Evolutionary conservation across 495 filamentous ascomycete genomes (phyloP), one percentile per base, ranked within the genome.

Genomic region (Tuber indicum): DNA sequence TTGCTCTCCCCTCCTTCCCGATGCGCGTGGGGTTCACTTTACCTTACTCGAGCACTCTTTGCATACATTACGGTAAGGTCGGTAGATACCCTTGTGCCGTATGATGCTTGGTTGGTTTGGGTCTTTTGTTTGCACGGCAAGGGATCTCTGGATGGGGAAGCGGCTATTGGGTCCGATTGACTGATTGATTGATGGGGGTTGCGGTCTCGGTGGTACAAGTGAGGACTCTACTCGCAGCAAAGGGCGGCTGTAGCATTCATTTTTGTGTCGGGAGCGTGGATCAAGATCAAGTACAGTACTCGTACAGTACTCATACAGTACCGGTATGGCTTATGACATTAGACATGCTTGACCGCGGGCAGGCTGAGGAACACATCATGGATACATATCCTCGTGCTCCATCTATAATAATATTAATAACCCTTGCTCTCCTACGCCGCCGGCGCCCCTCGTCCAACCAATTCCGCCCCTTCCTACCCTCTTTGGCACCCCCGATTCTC

Each of bases 361-460:
- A 32, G 58, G 58, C 58, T 66, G 58, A 66, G 12, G 58, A 66
- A 66, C 58, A 66, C 58, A 66, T 66, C 58, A 66, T 17, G 58
- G 32, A 66, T 26, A 7, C 46, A 49, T 5, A 66, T 66, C 12
- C 58, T 32, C 52, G 52, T 58, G 52, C 58, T 66, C 58, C 8
- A 32, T 66, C 58, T 66, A 66, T n/a, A 32, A 66, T 66, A 32
- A 32, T 66, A 66, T 66, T 66, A 17, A 32, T 66, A 66, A 66
- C n/a, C 7, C 58, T 66, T 26, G 58, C 26, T 66, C n/a, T 32
- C 16, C 58, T 6, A 32, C 58, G 26, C 58, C 58, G 58, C 58
- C n/a, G 42, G 42, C 42, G 42, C 58, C 58, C 58, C 26, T 32
- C 58, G 26, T 26, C 26, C 58, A 66, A 32, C 26, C 26, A 32